phyloP scores from a whole-genome alignment of 2,329 filamentous ascomycete species.

The Hypoxylon sp. region DNA sequence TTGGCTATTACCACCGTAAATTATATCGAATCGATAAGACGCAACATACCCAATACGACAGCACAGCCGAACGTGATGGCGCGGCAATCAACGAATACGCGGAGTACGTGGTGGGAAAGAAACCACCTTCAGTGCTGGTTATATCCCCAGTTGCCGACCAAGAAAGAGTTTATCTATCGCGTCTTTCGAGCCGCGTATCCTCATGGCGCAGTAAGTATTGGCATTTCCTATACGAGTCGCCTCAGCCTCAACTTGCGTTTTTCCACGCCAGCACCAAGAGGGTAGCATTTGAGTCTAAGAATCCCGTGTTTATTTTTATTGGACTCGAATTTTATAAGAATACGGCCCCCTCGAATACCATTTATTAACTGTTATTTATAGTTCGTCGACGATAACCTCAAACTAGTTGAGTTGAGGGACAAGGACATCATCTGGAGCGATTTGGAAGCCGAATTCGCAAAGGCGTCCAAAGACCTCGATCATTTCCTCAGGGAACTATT shows the following conservation, averaged over 20 bases:
- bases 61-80: conserved; percentile 26
- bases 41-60: conserved; percentile 1
- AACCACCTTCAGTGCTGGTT: conserved; percentile 19
- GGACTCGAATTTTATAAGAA: not conserved
- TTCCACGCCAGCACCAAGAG: not conserved
- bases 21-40: not conserved
- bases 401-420: conserved; percentile 26
- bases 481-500: not conserved
- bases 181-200: conserved; percentile 42
- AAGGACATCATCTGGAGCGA: conserved; percentile 29
- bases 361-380: conserved; percentile 5
- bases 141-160: conserved; percentile 32
- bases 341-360: not conserved
- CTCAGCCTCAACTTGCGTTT: conserved; percentile 23
- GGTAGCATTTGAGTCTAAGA: not conserved
- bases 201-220: conserved; percentile 42
- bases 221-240: conserved; percentile 1
- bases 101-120: conserved; percentile 35
- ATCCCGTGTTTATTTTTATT: not conserved
- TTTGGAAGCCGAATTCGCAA: conserved; percentile 10
- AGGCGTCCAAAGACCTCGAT: conserved; percentile 10
- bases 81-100: conserved; percentile 6
- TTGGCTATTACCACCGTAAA: not conserved
- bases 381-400: conserved; percentile 40
- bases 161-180: conserved; percentile 41